Evolutionary conservation across 2,329 filamentous ascomycete species (phyloP), one percentile per base, ranked within the genome.

Genomic region (Berkeleyomyces rouxiae): DNA sequence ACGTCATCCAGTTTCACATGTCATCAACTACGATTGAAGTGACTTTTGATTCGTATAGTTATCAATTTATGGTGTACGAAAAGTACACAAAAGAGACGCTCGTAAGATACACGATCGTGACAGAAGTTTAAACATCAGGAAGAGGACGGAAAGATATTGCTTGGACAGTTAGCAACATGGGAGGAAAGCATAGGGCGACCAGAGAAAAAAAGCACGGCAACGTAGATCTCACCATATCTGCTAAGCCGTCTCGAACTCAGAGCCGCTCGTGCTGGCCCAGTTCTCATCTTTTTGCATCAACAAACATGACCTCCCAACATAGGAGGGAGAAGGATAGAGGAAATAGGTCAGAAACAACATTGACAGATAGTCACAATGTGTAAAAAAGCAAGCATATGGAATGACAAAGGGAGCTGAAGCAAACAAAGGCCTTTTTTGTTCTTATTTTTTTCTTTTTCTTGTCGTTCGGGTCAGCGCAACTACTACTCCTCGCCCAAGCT

Each of bases 401-500:
- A 44, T 47, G 43, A 51, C 13, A 43, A 36, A 44, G 13, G 37
- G 13, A 36, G 31, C 39, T 16, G 7, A 51, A 49, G 11, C 10
- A 42, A 57, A 11, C 31, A 55, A n/a, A n/a, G 37, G 16, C 47
- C 16, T 31, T 11, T 55, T 31, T 23, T 43, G 40, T 16, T 46
- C 47, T 59, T 40, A 2, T 4, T 36, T 47, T 36, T 59, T 44
- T 39, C 59, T 31, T 23, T 33, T 46, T 62, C 7, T 39, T 39
- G 23, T 58, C 39, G 6, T 16, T 11, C 11, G 49, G 31, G 49
- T 31, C 49, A 40, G 11, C 11, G 42, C 33, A 51, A 1, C 40
- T 72, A 33, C 49, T 67, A 83, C 58, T 88, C 84, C 71, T 89
- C 86, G 37, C 90, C 90, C 68, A 91, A 73, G 71, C 88, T 95